Base-by-base conservation (phyloP, 2,329 filamentous ascomycete species). In the Amphichorda felina region DNA sequence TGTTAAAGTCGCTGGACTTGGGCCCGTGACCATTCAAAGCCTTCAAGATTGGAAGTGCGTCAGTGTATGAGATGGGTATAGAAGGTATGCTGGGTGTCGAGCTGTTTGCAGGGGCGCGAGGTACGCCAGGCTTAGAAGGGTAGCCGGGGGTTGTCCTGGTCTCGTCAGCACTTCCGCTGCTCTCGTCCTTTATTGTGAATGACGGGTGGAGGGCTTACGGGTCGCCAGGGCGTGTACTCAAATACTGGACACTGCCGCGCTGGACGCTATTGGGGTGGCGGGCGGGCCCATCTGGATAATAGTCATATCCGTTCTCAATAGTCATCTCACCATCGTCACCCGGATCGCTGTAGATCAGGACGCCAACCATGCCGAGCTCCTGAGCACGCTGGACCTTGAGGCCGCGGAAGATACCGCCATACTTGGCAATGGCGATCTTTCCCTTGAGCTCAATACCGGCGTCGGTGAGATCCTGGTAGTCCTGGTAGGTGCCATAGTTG, bases 11-110 rank as follows among this genome's bases (percentile, higher is more conserved):
- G 5, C 74, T 71, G 0, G 82, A 79, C 45, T 79, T 75, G 4
- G 84, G 85, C 0, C 89, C 91, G 50, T 93, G 74, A 8, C 87
- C 88, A 49, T 96, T 95, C 34, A 98, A 69, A 0, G 88, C 82
- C 51, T 81, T 83, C n/a, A 96, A 71, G 11, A 96, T 74, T 0
- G 89, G 89, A 2, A 95, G 56, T 1, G 84, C 88, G 46, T 96
- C 89, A 6, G 66, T 60, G 52, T 94, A 95, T 0, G 89, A 95
- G 35, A 96, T 83, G 4, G 89, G 89, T 2, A 95, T 63, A 1
- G 89, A 96, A 0, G 91, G 89, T 36, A 96, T 96, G 3, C 73
- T 77, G 0, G 91, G 84, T 22, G 81, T 91, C 6, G 72, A 70
- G 19, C 72, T 65, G 15, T 85, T 68, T 0, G 79, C 75, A 7